Conservation (phyloP, 2,329 filamentous ascomycete species). For the Stemphylium vesicarium region DNA sequence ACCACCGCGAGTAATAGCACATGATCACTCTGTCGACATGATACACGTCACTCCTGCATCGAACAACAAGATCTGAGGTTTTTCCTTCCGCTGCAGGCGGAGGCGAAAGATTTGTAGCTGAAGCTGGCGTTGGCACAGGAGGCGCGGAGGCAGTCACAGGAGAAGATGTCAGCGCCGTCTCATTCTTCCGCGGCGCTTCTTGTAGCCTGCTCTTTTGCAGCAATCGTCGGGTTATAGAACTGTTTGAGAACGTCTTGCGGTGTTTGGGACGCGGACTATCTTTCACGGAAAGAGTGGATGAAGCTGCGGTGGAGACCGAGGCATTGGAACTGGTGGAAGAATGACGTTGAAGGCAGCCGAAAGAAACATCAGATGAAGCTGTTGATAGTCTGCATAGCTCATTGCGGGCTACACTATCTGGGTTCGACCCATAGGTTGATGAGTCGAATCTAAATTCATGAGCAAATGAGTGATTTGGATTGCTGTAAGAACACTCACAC, state of each 20-base stretch:
- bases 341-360: constrained; percentile 13
- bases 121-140: neutral
- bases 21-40: constrained; percentile 40
- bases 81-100: constrained; percentile 19
- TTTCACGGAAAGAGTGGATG: constrained; percentile 18
- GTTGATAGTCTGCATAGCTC: constrained; percentile 8
- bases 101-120: neutral
- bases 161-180: constrained; percentile 3
- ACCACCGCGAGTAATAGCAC: constrained; percentile 41
- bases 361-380: constrained; percentile 20
- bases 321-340: constrained; percentile 16
- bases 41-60: constrained; percentile 37
- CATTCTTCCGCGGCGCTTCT: neutral
- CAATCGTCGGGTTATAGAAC: constrained; percentile 17
- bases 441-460: constrained; percentile 20
- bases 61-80: constrained; percentile 37
- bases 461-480: constrained; percentile 3
- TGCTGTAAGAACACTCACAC: constrained; percentile 18
- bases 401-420: constrained; percentile 3
- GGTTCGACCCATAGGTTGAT: constrained; percentile 9
- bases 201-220: constrained; percentile 20
- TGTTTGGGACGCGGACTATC: constrained; percentile 13
- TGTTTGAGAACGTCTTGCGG: constrained; percentile 20
- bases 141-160: neutral
- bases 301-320: constrained; percentile 19